phyloP scores from a whole-genome alignment of 257 asterid genomes.

The Leonotis leonurus region DNA sequence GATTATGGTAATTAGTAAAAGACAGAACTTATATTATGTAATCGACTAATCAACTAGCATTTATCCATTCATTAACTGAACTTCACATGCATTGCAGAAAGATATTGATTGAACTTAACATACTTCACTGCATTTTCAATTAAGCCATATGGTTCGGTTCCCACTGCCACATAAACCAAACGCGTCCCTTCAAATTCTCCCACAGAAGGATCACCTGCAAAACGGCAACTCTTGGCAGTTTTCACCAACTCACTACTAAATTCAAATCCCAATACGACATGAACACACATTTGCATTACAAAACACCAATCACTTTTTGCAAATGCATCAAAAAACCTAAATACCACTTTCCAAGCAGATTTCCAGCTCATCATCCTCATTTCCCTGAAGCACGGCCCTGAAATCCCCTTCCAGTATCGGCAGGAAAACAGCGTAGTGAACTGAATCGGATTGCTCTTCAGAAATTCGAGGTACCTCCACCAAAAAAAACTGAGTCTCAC shows the following conservation, averaged over 20 bases:
- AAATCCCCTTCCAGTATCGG: constrained; percentile 80
- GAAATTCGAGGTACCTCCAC: constrained; percentile 44
- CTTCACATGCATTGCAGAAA: neutral
- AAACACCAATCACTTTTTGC: neutral
- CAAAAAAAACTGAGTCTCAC: constrained; percentile 71
- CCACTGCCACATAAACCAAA: constrained; percentile 70
- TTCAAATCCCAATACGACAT: neutral
- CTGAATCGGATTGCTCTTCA: constrained; percentile 15
- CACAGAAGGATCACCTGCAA: constrained; percentile 83
- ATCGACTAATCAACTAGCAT: neutral
- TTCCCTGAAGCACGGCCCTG: constrained; percentile 91
- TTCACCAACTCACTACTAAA: neutral
- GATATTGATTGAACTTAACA: constrained; percentile 14
- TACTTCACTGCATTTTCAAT: constrained; percentile 68
- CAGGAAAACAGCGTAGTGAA: constrained; percentile 49
- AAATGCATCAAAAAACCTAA: neutral
- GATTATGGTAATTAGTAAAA: neutral
- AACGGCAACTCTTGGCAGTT: neutral
- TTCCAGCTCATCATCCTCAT: constrained; percentile 59
- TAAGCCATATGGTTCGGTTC: constrained; percentile 50
- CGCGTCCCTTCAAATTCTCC: constrained; percentile 69
- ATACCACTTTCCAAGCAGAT: constrained; percentile 87
- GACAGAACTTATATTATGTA: neutral
- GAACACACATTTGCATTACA: neutral
- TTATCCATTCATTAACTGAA: neutral